Conservation (phyloP, 139 green algal genomes). For the Chlamydomonas sp. region DNA sequence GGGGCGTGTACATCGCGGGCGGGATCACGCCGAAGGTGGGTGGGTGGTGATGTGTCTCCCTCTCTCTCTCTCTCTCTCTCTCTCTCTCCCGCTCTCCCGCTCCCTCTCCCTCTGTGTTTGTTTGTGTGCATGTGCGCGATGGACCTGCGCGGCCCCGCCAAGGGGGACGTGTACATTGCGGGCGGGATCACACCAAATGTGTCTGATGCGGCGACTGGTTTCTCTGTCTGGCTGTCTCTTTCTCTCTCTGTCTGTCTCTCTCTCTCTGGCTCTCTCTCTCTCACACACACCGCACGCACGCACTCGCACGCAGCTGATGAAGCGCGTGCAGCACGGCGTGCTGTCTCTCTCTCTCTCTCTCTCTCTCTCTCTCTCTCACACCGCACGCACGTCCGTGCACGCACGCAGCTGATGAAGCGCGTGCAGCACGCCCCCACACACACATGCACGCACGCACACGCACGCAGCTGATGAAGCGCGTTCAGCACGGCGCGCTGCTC, state of each 20-base stretch:
- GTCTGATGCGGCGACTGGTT: too few relatives aligned
- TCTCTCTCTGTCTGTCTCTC: background rate
- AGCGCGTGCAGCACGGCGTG: conserved; percentile 42
- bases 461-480: conserved; percentile 37
- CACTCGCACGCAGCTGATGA: too few relatives aligned
- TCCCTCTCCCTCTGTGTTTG: too few relatives aligned
- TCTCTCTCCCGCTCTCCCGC: background rate
- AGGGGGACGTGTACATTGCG: conserved; percentile 79
- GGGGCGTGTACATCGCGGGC: conserved; percentile 83
- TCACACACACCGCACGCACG: too few relatives aligned
- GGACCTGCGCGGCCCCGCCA: conserved; percentile 71
- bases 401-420: conserved; percentile 35
- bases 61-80: background rate
- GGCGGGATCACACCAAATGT: conserved; percentile 82
- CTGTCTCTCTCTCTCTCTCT: too few relatives aligned
- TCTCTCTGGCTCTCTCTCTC: too few relatives aligned
- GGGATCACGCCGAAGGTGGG: conserved; percentile 82
- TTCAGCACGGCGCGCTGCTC: conserved; percentile 46
- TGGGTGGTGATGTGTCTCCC: conserved; percentile 41
- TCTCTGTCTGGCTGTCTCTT: background rate
- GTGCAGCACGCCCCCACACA: conserved; percentile 44
- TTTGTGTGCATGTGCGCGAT: conserved; percentile 77
- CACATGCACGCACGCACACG: too few relatives aligned
- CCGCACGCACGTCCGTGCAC: too few relatives aligned
- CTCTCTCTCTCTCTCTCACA: too few relatives aligned